Evolutionary conservation across 2,329 filamentous ascomycete genomes (phyloP).

Genomic region (Colletotrichum neosansevieriae): DNA sequence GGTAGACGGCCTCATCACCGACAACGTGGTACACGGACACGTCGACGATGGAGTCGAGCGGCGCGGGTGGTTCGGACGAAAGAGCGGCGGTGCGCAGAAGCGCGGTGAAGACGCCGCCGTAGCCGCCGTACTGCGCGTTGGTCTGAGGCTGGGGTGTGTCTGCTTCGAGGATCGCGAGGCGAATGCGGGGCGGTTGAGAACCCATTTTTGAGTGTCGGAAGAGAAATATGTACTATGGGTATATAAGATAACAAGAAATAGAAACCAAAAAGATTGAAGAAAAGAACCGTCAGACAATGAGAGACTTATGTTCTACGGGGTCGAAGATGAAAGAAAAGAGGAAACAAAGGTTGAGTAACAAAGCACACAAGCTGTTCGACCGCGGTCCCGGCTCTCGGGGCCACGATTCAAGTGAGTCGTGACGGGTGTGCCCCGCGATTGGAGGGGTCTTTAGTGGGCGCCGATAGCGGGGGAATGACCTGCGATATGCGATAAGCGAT

Average conservation of each 20-base stretch:
- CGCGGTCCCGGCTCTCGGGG: constrained; percentile 12
- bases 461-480: constrained; percentile 20
- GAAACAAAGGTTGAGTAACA: neutral
- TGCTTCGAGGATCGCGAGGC: constrained; percentile 89
- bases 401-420: constrained; percentile 19
- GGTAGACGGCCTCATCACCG: constrained; percentile 73
- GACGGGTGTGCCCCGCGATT: constrained; percentile 13
- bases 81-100: constrained; percentile 69
- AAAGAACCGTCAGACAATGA: neutral
- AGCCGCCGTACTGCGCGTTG: constrained; percentile 75
- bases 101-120: constrained; percentile 76
- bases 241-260: neutral
- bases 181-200: constrained; percentile 62
- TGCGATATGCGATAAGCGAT: constrained; percentile 27
- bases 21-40: constrained; percentile 80
- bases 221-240: neutral
- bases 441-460: constrained; percentile 3
- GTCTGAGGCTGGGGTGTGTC: constrained; percentile 79
- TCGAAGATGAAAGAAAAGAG: neutral
- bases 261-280: neutral
- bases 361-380: neutral
- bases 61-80: constrained; percentile 54
- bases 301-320: neutral
- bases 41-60: constrained; percentile 61
- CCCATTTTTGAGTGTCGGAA: constrained; percentile 33